Evolutionary conservation across 2,329 filamentous ascomycete species (phyloP).

Genomic region (Cladophialophora immunda): DNA sequence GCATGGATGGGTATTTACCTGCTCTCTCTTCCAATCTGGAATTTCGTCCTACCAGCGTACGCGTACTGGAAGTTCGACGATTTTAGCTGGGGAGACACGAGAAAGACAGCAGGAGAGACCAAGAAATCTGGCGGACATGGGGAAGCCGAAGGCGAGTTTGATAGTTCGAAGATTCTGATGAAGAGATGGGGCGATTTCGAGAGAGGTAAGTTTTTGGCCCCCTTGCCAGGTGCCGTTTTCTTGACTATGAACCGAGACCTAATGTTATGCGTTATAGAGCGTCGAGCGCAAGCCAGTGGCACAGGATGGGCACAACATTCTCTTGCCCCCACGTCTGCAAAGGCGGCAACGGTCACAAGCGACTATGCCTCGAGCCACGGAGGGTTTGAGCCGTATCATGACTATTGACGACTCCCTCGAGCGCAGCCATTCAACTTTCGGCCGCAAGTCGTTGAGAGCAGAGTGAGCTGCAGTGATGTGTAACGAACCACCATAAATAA

Average conservation of each 20-base stretch:
- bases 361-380: slow-evolving; percentile 19
- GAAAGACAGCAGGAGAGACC: slow-evolving; percentile 89
- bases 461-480: slow-evolving; percentile 11
- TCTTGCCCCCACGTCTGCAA: slow-evolving; percentile 16
- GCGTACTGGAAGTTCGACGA: slow-evolving; percentile 99
- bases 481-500: slow-evolving; percentile 1
- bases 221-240: not conserved
- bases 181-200: slow-evolving; percentile 99
- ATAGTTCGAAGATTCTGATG: slow-evolving; percentile 99
- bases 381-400: slow-evolving; percentile 20
- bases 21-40: slow-evolving; percentile 92
- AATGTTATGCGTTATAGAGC: slow-evolving; percentile 25
- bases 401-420: slow-evolving; percentile 5
- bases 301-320: slow-evolving; percentile 29
- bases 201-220: slow-evolving; percentile 60
- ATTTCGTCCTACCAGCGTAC: slow-evolving; percentile 92
- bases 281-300: slow-evolving; percentile 33
- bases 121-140: slow-evolving; percentile 77
- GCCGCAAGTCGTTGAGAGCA: not conserved
- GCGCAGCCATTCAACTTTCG: not conserved
- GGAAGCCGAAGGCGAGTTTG: slow-evolving; percentile 93
- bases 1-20: slow-evolving; percentile 98
- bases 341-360: slow-evolving; percentile 9
- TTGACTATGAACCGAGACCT: slow-evolving; percentile 7
- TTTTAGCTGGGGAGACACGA: slow-evolving; percentile 98